phyloP scores from a whole-genome alignment of 176 grass and related monocot species.

The Thalia dealbata region DNA sequence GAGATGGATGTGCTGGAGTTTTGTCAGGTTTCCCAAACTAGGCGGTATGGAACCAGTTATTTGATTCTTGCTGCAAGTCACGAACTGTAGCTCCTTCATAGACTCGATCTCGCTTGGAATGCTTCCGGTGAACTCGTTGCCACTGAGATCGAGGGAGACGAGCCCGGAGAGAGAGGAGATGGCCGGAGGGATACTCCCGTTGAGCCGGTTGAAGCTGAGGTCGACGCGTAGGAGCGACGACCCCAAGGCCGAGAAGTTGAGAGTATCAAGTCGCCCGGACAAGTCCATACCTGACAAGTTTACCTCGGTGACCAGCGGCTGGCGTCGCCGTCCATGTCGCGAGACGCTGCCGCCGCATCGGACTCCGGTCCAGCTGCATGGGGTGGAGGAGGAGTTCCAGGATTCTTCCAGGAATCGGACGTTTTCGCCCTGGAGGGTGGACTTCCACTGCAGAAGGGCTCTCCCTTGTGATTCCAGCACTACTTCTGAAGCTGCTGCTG shows the following conservation, averaged over 20 bases:
- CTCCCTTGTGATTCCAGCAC: no score
- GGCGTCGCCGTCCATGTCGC: no score
- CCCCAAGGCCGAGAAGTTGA: background rate
- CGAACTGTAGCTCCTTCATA: background rate
- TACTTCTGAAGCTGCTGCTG: no score
- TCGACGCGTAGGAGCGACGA: background rate
- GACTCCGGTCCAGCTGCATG: no score
- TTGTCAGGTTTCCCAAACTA: background rate
- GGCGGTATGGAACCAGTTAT: background rate
- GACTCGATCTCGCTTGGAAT: background rate
- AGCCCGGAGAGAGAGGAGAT: background rate
- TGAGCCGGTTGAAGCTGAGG: background rate
- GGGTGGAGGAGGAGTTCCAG: no score
- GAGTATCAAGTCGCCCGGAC: no score
- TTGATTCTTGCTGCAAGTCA: background rate
- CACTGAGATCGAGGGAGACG: conserved; percentile 1
- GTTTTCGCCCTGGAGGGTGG: no score
- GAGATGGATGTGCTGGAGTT: background rate
- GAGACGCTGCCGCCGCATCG: no score
- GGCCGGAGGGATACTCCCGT: background rate
- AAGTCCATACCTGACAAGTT: no score
- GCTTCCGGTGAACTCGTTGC: background rate
- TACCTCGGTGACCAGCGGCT: no score
- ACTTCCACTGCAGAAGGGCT: no score
- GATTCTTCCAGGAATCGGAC: no score